Conservation (phyloP, 371 early-diverging fungal genomes). For the Mucor sp. region DNA sequence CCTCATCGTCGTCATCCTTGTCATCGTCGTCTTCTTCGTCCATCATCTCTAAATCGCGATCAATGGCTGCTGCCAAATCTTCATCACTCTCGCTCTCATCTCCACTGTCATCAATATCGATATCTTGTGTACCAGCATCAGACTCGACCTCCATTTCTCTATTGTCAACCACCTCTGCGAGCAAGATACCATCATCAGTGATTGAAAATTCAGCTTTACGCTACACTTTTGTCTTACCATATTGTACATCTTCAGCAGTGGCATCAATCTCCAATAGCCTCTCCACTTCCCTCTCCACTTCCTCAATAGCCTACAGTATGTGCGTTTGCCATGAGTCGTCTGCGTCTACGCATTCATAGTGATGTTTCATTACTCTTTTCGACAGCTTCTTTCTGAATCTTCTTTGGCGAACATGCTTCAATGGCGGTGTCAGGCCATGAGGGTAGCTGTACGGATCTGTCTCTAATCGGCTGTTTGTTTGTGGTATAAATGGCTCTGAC, state of each 20-base stretch:
- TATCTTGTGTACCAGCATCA: slow-evolving; percentile 50
- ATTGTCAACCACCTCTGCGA: slow-evolving; percentile 47
- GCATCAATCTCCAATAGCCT: slow-evolving; percentile 84
- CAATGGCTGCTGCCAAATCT: slow-evolving; percentile 50
- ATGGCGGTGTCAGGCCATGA: slow-evolving; percentile 92
- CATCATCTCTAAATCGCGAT: slow-evolving; percentile 47
- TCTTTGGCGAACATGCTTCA: slow-evolving; percentile 83
- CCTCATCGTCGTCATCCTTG: slow-evolving; percentile 46
- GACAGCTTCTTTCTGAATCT: slow-evolving; percentile 92
- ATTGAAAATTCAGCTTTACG: not conserved
- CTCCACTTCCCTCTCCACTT: slow-evolving; percentile 89
- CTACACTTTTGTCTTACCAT: slow-evolving; percentile 39
- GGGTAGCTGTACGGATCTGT: slow-evolving; percentile 68
- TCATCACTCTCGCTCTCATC: slow-evolving; percentile 55
- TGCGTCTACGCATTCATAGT: too few species aligned
- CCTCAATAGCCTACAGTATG: slow-evolving; percentile 74
- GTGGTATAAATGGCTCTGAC: slow-evolving; percentile 29
- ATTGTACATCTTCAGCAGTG: slow-evolving; percentile 76
- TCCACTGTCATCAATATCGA: slow-evolving; percentile 48
- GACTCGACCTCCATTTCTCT: slow-evolving; percentile 48
- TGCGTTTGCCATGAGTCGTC: slow-evolving; percentile 6
- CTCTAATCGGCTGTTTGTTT: slow-evolving; percentile 31
- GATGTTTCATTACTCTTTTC: slow-evolving; percentile 57
- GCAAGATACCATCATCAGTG: not conserved
- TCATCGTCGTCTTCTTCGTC: slow-evolving; percentile 52